Conservation (phyloP, 139 green algal species). For the Tetradesmus lagerheimii region DNA sequence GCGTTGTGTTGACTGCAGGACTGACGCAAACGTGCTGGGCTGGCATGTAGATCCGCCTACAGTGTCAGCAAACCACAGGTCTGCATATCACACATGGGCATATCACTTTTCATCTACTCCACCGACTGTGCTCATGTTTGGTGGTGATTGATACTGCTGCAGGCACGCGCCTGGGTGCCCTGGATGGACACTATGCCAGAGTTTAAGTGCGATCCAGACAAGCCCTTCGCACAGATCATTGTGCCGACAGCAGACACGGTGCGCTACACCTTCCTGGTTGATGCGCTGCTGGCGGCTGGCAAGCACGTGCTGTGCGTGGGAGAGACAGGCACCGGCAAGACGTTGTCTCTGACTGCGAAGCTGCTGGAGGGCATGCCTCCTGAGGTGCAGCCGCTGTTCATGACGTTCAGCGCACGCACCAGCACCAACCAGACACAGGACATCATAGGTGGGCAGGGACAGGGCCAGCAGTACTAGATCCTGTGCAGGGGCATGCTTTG, state of each 20-base stretch:
- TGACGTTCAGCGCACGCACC: slow-evolving; percentile 86
- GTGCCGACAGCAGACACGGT: slow-evolving; percentile 85
- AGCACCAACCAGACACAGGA: slow-evolving; percentile 87
- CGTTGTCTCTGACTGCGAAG: slow-evolving; percentile 79
- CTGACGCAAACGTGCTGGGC: background rate
- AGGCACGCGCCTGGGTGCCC: slow-evolving; percentile 66
- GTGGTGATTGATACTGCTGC: background rate
- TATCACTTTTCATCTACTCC: background rate
- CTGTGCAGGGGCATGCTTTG: no score
- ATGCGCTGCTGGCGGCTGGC: slow-evolving; percentile 65
- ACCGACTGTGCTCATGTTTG: background rate
- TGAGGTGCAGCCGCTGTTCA: slow-evolving; percentile 77
- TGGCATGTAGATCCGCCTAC: background rate
- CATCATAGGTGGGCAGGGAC: slow-evolving; percentile 61
- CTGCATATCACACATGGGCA: background rate
- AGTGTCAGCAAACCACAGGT: no score
- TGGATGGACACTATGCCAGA: slow-evolving; percentile 83
- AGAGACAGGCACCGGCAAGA: slow-evolving; percentile 91
- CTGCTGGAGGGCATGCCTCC: slow-evolving; percentile 75
- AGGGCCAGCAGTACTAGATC: no score
- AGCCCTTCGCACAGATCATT: slow-evolving; percentile 81
- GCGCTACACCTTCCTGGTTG: slow-evolving; percentile 81
- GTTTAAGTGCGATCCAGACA: slow-evolving; percentile 79
- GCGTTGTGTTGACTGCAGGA: background rate
- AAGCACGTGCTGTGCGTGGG: slow-evolving; percentile 86